phyloP scores from a whole-genome alignment of 805 yeast genomes.

The Candida insectorum region DNA sequence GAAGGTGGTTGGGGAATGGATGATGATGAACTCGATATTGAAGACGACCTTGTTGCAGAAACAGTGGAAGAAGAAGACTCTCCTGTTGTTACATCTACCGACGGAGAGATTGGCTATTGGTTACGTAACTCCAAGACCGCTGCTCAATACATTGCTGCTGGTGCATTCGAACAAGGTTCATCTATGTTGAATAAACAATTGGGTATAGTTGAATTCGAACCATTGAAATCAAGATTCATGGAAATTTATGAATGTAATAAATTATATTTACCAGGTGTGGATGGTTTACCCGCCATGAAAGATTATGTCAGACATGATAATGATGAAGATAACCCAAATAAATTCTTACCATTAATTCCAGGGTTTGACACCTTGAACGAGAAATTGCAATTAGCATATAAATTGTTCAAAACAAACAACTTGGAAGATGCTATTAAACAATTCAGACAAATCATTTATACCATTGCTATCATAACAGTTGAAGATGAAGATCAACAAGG shows the following conservation, averaged over 20 bases:
- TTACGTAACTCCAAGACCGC: constrained; percentile 84
- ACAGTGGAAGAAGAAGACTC: constrained; percentile 6
- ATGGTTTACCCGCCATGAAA: constrained; percentile 67
- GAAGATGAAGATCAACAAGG: constrained; percentile 70
- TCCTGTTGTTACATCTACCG: constrained; percentile 27
- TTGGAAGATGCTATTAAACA: constrained; percentile 74
- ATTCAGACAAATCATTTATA: constrained; percentile 79
- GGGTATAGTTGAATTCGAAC: constrained; percentile 84
- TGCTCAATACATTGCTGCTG: constrained; percentile 92
- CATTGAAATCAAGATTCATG: constrained; percentile 76
- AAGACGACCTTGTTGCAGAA: constrained; percentile 26
- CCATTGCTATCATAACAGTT: constrained; percentile 69
- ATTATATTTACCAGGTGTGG: constrained; percentile 68
- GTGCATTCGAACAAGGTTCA: constrained; percentile 94
- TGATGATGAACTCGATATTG: constrained; percentile 74
- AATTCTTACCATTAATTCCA: constrained; percentile 63
- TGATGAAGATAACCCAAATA: constrained; percentile 49
- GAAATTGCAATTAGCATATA: constrained; percentile 70
- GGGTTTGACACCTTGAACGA: constrained; percentile 67
- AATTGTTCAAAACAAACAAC: constrained; percentile 77
- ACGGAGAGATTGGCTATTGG: constrained; percentile 75
- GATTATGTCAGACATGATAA: constrained; percentile 66
- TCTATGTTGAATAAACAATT: constrained; percentile 86
- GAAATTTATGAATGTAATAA: constrained; percentile 82
- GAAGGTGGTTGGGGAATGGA: constrained; percentile 80